These are phyloP conservation scores for Omphalotus guepiniiformis DNA, from an alignment of 768 basidiomycete genomes.

Conservation along the genomic window DNA sequence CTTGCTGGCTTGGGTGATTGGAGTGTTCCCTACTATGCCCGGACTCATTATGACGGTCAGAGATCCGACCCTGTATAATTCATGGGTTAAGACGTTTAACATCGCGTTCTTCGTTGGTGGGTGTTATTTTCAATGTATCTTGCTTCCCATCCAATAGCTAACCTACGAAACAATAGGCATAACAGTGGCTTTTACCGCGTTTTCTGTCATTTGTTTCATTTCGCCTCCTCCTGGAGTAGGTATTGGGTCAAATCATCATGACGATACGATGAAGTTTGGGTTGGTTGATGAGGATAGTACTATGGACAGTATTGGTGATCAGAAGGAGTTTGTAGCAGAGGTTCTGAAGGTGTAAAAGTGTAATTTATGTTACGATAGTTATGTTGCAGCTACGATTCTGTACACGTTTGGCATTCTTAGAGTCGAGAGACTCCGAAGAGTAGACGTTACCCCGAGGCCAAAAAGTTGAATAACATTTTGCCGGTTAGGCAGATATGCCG, in stretches of 20 bases:
- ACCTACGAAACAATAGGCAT: conserved; percentile 9
- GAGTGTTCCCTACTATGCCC: conserved; percentile 14
- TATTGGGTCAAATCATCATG: conserved; percentile 11
- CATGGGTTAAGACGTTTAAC: conserved; percentile 15
- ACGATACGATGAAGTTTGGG: conserved; percentile 3
- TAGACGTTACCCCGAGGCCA: no score
- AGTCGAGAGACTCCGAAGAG: no score
- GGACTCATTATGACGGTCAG: conserved; percentile 16
- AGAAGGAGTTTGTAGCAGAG: no score
- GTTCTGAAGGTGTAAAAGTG: no score
- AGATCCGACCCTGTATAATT: conserved; percentile 12
- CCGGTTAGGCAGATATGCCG: no score
- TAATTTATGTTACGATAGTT: no score
- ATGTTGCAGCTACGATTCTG: no score
- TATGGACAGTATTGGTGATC: no score
- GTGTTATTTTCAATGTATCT: conserved; percentile 9
- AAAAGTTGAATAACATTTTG: no score
- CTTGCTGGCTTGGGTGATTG: conserved; percentile 17
- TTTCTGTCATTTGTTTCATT: conserved; percentile 12
- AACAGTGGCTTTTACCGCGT: conserved; percentile 12
- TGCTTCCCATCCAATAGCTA: conserved; percentile 8
- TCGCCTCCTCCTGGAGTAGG: conserved; percentile 14
- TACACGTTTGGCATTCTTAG: no score
- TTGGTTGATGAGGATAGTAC: neutral
- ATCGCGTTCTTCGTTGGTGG: conserved; percentile 17